Conservation (phyloP, 306 rosid species). For the Astragalus glycyphyllos region DNA sequence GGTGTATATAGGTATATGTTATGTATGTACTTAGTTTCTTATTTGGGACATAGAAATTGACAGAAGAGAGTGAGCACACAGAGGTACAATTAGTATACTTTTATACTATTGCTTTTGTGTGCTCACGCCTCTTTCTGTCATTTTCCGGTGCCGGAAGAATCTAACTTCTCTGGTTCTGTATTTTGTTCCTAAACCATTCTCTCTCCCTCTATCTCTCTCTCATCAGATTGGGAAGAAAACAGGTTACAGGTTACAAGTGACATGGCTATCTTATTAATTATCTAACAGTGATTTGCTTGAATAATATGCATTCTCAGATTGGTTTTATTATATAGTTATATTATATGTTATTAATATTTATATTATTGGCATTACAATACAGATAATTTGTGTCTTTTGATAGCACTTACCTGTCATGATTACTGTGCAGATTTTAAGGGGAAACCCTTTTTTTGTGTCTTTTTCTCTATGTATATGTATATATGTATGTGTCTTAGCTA, state of each 20-base stretch:
- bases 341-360: neutral
- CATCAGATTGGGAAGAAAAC: neutral
- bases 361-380: constrained; percentile 8
- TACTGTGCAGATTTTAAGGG: constrained; percentile 57
- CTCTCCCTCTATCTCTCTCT: constrained; percentile 13
- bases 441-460: neutral
- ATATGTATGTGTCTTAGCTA: constrained; percentile 31
- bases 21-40: neutral
- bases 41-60: constrained; percentile 74
- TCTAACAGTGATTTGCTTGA: neutral
- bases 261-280: neutral
- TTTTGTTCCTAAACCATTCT: constrained; percentile 9
- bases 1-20: neutral
- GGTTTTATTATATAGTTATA: too few relatives aligned
- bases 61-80: constrained; percentile 99
- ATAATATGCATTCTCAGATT: neutral
- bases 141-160: constrained; percentile 53
- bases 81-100: constrained; percentile 61
- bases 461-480: neutral
- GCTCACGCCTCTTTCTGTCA: constrained; percentile 88
- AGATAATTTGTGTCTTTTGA: constrained; percentile 60
- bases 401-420: constrained; percentile 48
- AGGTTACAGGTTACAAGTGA: neutral
- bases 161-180: constrained; percentile 18
- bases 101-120: constrained; percentile 75